Evolutionary conservation across 1,284 basidiomycete species (phyloP).

Genomic region (Boletus austroedulis): DNA sequence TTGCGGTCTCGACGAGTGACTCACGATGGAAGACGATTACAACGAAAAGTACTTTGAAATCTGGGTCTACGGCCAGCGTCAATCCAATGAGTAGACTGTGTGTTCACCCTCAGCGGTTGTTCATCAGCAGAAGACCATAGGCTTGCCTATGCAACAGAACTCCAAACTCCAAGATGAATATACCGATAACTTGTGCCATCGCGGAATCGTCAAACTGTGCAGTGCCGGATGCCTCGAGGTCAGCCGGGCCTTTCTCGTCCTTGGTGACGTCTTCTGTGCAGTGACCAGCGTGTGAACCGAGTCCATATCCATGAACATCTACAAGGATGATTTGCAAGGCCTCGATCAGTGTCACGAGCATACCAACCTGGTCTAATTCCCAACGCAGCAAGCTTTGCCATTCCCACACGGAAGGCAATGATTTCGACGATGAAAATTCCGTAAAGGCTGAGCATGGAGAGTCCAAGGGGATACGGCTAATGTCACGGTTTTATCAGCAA

Average conservation of each 20-base stretch:
- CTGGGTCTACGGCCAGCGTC: conserved; percentile 82
- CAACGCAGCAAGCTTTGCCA: conserved; percentile 54
- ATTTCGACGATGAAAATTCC: conserved; percentile 83
- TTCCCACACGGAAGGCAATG: conserved; percentile 80
- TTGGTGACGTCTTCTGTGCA: conserved; percentile 48
- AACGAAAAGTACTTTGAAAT: conserved; percentile 84
- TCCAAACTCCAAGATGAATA: conserved; percentile 89
- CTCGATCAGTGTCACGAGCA: conserved; percentile 2
- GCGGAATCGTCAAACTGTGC: conserved; percentile 41
- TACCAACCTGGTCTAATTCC: conserved; percentile 59
- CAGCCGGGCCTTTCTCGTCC: conserved; percentile 20
- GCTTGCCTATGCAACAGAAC: conserved; percentile 78
- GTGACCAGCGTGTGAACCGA: conserved; percentile 67
- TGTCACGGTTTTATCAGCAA: conserved; percentile 1
- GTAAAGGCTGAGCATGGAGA: conserved; percentile 81
- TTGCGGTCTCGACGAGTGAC: conserved; percentile 21
- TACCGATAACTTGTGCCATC: conserved; percentile 78
- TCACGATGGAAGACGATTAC: conserved; percentile 90
- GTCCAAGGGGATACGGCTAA: conserved; percentile 76
- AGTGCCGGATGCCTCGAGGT: conserved; percentile 21
- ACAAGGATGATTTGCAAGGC: conserved; percentile 1
- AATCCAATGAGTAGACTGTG: conserved; percentile 83
- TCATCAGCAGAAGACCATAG: neutral
- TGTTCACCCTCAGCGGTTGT: neutral
- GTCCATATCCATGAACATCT: conserved; percentile 68